These are phyloP conservation scores for Mucuna pruriens DNA, from an alignment of 306 rosid species.

Conservation along the genomic window DNA sequence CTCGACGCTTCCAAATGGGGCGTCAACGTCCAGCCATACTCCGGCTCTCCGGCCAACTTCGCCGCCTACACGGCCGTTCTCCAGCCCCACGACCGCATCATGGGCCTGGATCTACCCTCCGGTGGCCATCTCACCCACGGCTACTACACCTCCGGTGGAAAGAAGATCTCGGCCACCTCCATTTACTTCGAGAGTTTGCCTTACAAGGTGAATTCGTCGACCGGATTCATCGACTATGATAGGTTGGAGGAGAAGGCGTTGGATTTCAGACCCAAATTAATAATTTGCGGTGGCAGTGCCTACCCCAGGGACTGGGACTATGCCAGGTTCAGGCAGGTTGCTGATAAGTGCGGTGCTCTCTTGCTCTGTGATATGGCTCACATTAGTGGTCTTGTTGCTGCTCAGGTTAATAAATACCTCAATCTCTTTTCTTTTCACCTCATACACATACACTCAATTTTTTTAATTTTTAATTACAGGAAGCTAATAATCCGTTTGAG, in stretches of 20 bases:
- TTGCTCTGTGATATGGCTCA: constrained; percentile 96
- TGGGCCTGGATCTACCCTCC: constrained; percentile 94
- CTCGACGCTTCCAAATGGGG: constrained; percentile 74
- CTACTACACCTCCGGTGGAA: constrained; percentile 88
- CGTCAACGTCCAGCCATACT: constrained; percentile 90
- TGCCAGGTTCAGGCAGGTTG: constrained; percentile 59
- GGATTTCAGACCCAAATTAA: constrained; percentile 86
- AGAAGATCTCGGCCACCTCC: constrained; percentile 95
- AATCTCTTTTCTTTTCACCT: too few species aligned
- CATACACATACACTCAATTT: too few species aligned
- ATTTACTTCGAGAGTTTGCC: constrained; percentile 96
- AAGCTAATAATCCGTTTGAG: constrained; percentile 85
- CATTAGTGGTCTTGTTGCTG: constrained; percentile 93
- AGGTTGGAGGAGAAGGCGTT: constrained; percentile 91
- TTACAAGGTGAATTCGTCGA: constrained; percentile 66
- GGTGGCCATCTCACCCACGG: constrained; percentile 94
- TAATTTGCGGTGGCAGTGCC: constrained; percentile 94
- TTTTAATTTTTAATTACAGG: too few species aligned
- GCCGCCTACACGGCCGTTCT: constrained; percentile 97
- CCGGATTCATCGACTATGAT: constrained; percentile 80
- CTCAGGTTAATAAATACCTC: too few species aligned
- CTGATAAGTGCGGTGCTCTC: constrained; percentile 88
- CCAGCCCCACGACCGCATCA: constrained; percentile 87
- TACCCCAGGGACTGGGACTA: constrained; percentile 97
- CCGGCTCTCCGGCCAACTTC: constrained; percentile 93